Evolutionary conservation across 345 rosid species (phyloP).

Genomic region (Diplotaxis tenuifolia): DNA sequence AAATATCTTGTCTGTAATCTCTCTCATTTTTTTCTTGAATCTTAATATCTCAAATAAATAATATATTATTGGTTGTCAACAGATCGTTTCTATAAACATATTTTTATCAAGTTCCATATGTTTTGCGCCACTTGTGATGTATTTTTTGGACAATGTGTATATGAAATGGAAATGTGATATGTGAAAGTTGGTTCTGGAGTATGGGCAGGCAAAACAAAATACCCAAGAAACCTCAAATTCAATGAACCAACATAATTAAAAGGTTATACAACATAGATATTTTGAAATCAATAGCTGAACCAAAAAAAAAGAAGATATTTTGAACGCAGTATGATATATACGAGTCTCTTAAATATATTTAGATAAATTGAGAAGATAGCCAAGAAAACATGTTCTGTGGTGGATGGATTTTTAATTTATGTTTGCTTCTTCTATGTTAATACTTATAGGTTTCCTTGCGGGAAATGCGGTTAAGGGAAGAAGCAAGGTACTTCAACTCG

Average conservation of each 20-base stretch:
- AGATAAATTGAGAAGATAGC: neutral
- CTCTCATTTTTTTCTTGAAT: neutral
- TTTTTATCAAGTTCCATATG: slow-evolving; percentile 9
- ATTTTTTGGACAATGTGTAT: slow-evolving; percentile 28
- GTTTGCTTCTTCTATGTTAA: neutral
- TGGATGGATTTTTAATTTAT: neutral
- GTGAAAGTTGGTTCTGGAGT: slow-evolving; percentile 13
- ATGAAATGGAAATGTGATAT: slow-evolving; percentile 15
- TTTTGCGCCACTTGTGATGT: slow-evolving; percentile 28
- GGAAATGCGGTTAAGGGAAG: neutral
- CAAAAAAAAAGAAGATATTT: too few species aligned
- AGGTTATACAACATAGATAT: neutral
- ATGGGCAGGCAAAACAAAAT: slow-evolving; percentile 23
- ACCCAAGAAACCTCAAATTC: slow-evolving; percentile 21
- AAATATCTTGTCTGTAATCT: slow-evolving; percentile 35
- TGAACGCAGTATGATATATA: too few species aligned
- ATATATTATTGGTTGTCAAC: neutral
- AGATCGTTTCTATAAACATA: neutral
- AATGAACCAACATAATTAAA: slow-evolving; percentile 20
- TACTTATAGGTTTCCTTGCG: slow-evolving; percentile 3
- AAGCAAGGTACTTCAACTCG: neutral
- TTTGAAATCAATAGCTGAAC: neutral
- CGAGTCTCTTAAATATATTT: neutral
- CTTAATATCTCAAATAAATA: neutral
- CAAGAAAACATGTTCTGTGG: neutral